A percentile compares a stretch with the other conserved stretches of the same genome.
phyloP scores from a whole-genome alignment of 225 moss, liverwort and hornwort species.

The Lunularia cruciata region DNA sequence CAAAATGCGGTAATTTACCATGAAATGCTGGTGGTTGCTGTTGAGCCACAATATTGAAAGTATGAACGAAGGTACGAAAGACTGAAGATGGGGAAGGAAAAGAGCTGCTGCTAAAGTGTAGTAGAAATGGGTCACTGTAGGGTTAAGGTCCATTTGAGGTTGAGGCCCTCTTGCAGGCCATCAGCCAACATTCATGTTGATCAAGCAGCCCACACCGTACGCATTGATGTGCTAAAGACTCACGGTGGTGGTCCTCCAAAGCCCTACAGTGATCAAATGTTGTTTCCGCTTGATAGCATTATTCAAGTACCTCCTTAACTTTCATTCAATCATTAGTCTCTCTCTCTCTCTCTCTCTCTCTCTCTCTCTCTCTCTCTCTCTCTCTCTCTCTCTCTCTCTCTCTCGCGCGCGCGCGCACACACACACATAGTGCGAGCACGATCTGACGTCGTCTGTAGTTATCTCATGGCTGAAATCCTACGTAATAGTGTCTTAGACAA shows the following conservation, averaged over 20 bases:
- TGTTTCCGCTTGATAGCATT: slow-evolving; percentile 72
- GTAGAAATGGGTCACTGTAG: slow-evolving; percentile 47
- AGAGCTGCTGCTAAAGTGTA: no score
- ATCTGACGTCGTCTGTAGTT: no score
- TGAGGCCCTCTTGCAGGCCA: slow-evolving; percentile 82
- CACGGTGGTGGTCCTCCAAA: slow-evolving; percentile 80
- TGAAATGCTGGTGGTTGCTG: background rate
- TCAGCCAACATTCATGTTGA: slow-evolving; percentile 73
- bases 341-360: no score
- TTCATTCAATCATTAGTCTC: no score
- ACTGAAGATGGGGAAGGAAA: background rate
- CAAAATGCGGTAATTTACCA: no score
- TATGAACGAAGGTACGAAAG: background rate
- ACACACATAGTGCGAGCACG: no score
- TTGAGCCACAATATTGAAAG: background rate
- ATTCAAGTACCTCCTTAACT: slow-evolving; percentile 58
- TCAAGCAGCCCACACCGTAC: slow-evolving; percentile 48
- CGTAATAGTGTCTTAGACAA: no score
- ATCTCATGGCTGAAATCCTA: no score
- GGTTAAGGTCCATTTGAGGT: slow-evolving; percentile 70
- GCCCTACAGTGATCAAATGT: slow-evolving; percentile 71
- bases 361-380: no score
- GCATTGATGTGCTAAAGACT: slow-evolving; percentile 74
- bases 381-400: no score
- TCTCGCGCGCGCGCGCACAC: no score